phyloP scores from a whole-genome alignment of 139 green algal species.

The Spirogloea muscicola region DNA sequence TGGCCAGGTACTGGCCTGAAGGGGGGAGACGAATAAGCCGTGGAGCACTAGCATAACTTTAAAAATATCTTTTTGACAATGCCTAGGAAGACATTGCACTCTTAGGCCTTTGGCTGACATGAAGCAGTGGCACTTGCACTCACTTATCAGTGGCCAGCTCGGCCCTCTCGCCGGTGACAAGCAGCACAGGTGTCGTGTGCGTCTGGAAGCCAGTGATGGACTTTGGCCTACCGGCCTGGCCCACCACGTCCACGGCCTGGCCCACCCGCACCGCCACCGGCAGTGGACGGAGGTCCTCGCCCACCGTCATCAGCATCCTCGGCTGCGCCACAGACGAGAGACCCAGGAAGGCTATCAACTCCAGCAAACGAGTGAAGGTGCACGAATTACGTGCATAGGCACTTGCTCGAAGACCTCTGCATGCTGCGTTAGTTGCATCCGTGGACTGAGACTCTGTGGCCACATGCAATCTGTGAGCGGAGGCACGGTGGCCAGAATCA shows the following conservation, averaged over 20 bases:
- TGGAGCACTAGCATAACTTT: neutral
- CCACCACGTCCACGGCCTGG: slow-evolving; percentile 93
- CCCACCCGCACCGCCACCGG: slow-evolving; percentile 84
- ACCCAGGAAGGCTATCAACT: neutral
- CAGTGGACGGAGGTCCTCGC: slow-evolving; percentile 79
- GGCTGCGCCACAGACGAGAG: slow-evolving; percentile 54
- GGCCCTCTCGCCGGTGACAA: slow-evolving; percentile 83
- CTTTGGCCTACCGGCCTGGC: slow-evolving; percentile 94
- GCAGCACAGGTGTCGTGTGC: slow-evolving; percentile 93
- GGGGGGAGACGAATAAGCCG: neutral
- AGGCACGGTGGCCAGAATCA: too few species aligned
- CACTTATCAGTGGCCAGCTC: slow-evolving; percentile 92
- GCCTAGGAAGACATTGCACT: too few species aligned
- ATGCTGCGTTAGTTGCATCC: too few species aligned
- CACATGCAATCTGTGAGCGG: too few species aligned
- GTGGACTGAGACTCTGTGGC: too few species aligned
- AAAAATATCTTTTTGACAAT: neutral
- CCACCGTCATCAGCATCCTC: slow-evolving; percentile 94
- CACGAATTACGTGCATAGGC: too few species aligned
- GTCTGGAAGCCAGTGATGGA: slow-evolving; percentile 96
- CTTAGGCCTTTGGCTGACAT: too few species aligned
- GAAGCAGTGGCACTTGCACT: too few species aligned
- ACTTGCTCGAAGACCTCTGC: too few species aligned
- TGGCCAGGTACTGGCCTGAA: too few species aligned
- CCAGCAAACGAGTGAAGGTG: too few species aligned